These are phyloP conservation scores for Picea engelmannii DNA, from an alignment of 83 land plant species.

Conservation along the genomic window DNA sequence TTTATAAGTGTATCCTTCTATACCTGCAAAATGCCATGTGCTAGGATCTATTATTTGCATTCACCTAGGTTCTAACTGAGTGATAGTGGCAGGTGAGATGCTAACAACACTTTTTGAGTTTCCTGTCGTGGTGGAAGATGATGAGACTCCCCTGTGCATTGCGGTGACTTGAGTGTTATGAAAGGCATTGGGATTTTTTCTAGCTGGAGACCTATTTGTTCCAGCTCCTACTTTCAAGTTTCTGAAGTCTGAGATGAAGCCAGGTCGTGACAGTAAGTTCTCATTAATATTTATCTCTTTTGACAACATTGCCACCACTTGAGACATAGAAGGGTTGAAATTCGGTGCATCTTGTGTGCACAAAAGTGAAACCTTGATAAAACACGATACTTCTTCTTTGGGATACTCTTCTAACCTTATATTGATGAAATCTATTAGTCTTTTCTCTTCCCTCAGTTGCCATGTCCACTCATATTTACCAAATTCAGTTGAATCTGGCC, in stretches of 20 bases:
- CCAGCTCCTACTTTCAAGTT: conserved; percentile 16
- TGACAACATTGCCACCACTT: conserved; percentile 68
- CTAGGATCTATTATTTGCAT: conserved; percentile 3
- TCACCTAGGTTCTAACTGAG: conserved; percentile 37
- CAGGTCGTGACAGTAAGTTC: conserved; percentile 44
- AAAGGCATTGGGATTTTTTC: neutral
- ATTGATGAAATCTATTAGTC: conserved; percentile 52
- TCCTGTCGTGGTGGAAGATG: conserved; percentile 9
- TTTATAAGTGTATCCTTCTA: too few species aligned
- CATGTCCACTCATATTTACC: too few species aligned
- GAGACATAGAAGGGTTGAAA: conserved; percentile 54
- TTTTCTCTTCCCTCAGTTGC: conserved; percentile 45
- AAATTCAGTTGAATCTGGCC: too few species aligned
- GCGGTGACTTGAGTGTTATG: neutral
- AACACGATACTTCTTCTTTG: conserved; percentile 53
- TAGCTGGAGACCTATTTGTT: neutral
- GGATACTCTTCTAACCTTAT: conserved; percentile 43
- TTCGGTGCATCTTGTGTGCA: conserved; percentile 62
- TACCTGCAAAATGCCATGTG: too few species aligned
- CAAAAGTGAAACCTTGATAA: conserved; percentile 60
- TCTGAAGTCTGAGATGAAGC: conserved; percentile 31
- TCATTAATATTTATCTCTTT: conserved; percentile 48
- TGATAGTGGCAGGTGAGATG: conserved; percentile 11
- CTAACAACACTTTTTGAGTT: conserved; percentile 6
- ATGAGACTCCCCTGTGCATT: neutral